phyloP scores from a whole-genome alignment of 2,329 filamentous ascomycete species.

The Aspergillus pseudotamarii region DNA sequence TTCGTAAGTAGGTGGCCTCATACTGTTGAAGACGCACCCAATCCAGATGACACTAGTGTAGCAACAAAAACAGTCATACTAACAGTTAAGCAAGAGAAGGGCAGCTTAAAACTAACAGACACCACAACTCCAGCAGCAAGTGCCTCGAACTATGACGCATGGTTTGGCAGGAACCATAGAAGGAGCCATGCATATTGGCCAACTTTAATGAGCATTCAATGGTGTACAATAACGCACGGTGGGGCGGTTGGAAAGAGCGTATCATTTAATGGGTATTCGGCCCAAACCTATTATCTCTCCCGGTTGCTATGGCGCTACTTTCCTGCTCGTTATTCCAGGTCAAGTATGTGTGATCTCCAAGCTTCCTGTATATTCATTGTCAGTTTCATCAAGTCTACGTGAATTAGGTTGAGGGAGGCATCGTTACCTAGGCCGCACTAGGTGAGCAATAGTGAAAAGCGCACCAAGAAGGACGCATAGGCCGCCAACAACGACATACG shows the following conservation, averaged over 20 bases:
- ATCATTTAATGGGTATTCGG: conserved; percentile 23
- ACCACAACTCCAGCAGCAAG: conserved; percentile 10
- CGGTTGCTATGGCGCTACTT: conserved; percentile 56
- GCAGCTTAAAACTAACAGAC: conserved; percentile 3
- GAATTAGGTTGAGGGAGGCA: not conserved
- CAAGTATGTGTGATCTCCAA: conserved; percentile 95
- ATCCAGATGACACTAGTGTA: not conserved
- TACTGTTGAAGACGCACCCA: not conserved
- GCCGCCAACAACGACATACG: conserved; percentile 91
- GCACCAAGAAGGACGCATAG: conserved; percentile 87
- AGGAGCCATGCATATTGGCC: not conserved
- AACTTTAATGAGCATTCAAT: conserved; percentile 3
- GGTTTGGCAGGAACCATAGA: not conserved
- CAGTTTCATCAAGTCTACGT: not conserved
- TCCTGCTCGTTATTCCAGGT: conserved; percentile 84
- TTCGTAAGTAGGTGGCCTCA: not conserved
- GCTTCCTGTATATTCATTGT: conserved; percentile 69
- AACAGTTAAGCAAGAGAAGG: conserved; percentile 1
- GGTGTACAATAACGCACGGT: conserved; percentile 13
- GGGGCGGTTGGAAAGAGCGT: not conserved
- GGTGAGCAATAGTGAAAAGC: conserved; percentile 85
- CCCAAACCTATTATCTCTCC: conserved; percentile 57
- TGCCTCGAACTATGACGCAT: conserved; percentile 18
- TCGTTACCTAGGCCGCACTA: conserved; percentile 82
- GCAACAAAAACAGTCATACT: not conserved